Percentiles rank a stretch among this genome's conserved stretches.
phyloP scores from a whole-genome alignment of 495 filamentous ascomycete genomes.

The Xylaria acuta region DNA sequence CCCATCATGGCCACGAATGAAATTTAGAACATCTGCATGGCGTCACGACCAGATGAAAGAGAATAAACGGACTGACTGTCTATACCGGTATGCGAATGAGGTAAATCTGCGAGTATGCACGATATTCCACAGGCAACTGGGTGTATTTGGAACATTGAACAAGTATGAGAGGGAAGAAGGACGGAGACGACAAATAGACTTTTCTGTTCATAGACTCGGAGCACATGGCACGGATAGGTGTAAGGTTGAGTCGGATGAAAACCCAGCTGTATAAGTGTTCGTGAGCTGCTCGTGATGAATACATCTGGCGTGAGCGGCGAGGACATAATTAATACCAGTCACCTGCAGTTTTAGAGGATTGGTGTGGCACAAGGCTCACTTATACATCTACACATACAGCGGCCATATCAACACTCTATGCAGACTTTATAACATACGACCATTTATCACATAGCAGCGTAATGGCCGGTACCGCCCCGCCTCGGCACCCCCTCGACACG shows the following conservation, averaged over 20 bases:
- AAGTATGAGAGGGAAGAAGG: not conserved
- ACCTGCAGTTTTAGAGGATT: too few relatives aligned
- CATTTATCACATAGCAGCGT: too few relatives aligned
- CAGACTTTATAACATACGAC: too few relatives aligned
- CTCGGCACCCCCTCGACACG: too few relatives aligned
- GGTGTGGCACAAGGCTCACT: too few relatives aligned
- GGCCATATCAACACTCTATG: too few relatives aligned
- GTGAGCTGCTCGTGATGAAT: too few relatives aligned
- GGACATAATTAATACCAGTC: too few relatives aligned
- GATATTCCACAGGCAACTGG: not conserved
- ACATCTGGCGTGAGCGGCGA: too few relatives aligned
- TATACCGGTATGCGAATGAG: not conserved
- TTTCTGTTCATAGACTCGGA: not conserved
- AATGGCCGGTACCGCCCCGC: too few relatives aligned
- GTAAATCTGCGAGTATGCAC: not conserved
- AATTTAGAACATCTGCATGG: not conserved
- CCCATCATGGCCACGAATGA: not conserved
- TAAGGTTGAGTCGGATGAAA: not conserved
- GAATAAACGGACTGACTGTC: not conserved
- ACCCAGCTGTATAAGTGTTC: not conserved
- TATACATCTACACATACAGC: too few relatives aligned
- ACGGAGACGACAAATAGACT: not conserved
- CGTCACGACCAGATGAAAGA: not conserved
- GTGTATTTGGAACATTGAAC: not conserved
- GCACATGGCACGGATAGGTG: not conserved